Evolutionary conservation across 805 yeast species (phyloP), one percentile per base, ranked within the genome.

Genomic region (Cyberlindnera amylophila): DNA sequence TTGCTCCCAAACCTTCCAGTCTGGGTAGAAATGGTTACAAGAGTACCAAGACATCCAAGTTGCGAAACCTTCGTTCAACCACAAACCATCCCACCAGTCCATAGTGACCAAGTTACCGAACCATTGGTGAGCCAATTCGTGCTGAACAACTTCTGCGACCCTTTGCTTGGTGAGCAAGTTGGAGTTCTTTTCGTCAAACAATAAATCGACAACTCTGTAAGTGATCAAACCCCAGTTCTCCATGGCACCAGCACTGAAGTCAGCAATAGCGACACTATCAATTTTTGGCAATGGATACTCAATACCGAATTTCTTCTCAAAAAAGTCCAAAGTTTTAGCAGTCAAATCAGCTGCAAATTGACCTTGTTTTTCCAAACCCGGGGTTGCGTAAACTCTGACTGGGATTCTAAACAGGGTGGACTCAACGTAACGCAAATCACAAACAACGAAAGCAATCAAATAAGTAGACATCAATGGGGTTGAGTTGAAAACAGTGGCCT

Each of bases 61-160:
- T 37, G 95, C 95, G 54, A 86, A 86, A 35, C 93, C 91, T 68
- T 86, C 95, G 61, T 86, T 86, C 55, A 86, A 74, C 91, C 93
- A 86, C 57, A 86, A 74, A 51, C 87, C 91, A 64, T 84, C 87
- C 95, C 95, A 86, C 82, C 87, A 86, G 58, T 85, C 90, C 95
- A 86, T 86, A 41, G 95, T 86, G 46, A 86, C 95, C 65, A 86
- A 72, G 64, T 86, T 82, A 60, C 95, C 95, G 57, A 86, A 86
- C 95, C 95, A 86, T 69, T 86, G 95, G 64, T 86, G 95, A 38
- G 95, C 93, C 67, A 86, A 74, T 67, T 86, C 95, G 67, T 86
- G 95, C 68, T 82, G 86, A 34, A 86, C 89, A 37, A 86, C 93
- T 59, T 86, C 91, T 29, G 89, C 84, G 31, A 86, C 93, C 62